Evolutionary conservation across 495 filamentous ascomycete genomes (phyloP), one percentile per base, ranked within the genome.

Genomic region (Clohesyomyces aquaticus): DNA sequence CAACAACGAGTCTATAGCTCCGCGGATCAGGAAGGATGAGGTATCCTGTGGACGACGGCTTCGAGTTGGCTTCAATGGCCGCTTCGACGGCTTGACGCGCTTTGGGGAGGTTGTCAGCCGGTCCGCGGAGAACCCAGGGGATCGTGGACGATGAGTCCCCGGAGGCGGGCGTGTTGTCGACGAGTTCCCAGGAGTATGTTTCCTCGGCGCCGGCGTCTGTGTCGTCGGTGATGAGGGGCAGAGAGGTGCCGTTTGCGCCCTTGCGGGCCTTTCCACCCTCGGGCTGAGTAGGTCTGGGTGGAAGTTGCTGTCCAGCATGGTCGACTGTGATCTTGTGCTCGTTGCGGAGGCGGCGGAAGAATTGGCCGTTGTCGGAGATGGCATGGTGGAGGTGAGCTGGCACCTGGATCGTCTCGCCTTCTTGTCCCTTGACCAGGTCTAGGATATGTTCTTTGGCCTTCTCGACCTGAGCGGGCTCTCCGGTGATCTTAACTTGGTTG

Each of bases 1-100:
- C 94, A 59, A 99, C 90, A 42, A 99, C 88, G 63, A 88, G 88
- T 57, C 93, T 86, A 80, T 97, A 95, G 48, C 89, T 91, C 45
- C 84, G 83, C 8, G 95, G 91, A 71, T 98, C 93, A 0, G 93
- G 91, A 21, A 98, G 82, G 67, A 92, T 85, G 47, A 99, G 82
- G 73, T 94, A 97, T 4, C 95, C 94, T 1, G 85, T 89, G 14
- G 82, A 82, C 26, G 82, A 85, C 69, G 90, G 87, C 71, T 87
- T 86, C 52, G 82, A 77, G 1, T 91, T 91, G 55, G 87, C 80
- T 55, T 87, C 82, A 52, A 97, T 79, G 0, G 92, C 91, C 56
- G 87, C 78, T 59, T 87, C 81, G 47, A 97, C 78, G 12, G 91
- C 89, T 62, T 82, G 79, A 73, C 87, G 89, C 32, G 91, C 94